A percentile compares a stretch with the other conserved stretches of the same genome.
Conservation (phyloP, 192 early-diverging fungal species). For the Coemansia reversa region DNA sequence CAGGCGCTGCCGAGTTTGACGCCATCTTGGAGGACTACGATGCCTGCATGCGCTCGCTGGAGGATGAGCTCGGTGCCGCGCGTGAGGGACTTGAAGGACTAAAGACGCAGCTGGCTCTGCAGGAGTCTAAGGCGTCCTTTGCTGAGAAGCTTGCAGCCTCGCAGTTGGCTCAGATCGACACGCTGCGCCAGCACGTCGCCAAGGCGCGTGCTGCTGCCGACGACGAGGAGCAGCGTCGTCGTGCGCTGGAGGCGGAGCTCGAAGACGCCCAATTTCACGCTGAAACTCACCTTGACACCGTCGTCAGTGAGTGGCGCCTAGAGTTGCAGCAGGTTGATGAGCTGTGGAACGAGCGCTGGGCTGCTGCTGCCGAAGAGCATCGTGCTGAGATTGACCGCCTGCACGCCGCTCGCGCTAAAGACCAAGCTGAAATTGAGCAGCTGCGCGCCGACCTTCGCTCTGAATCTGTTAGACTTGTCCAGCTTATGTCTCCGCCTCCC, state of each 20-base stretch:
- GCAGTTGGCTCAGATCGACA: constrained; percentile 54
- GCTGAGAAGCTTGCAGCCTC: constrained; percentile 45
- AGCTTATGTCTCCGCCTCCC: constrained; percentile 41
- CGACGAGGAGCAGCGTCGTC: constrained; percentile 53
- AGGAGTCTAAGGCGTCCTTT: constrained; percentile 56
- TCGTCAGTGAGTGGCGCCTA: constrained; percentile 27
- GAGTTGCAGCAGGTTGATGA: constrained; percentile 43
- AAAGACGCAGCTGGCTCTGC: constrained; percentile 58
- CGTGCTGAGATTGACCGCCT: constrained; percentile 3
- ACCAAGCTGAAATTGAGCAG: constrained; percentile 7
- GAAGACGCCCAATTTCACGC: constrained; percentile 50
- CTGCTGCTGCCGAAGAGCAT: constrained; percentile 29
- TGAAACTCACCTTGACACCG: constrained; percentile 36
- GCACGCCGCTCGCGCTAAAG: not conserved
- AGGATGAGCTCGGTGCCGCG: constrained; percentile 60
- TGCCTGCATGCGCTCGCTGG: constrained; percentile 60
- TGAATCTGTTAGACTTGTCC: not conserved
- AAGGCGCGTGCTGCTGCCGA: constrained; percentile 48
- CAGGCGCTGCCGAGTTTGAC: constrained; percentile 59
- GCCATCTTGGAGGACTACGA: constrained; percentile 75
- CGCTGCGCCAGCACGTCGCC: constrained; percentile 42
- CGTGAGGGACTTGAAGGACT: constrained; percentile 61
- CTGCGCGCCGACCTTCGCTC: not conserved
- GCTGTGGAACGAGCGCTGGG: constrained; percentile 51
- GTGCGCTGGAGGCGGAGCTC: constrained; percentile 55